Base-by-base conservation (phyloP, 2,329 filamentous ascomycete species). In the Cadophora luteo-olivacea region DNA sequence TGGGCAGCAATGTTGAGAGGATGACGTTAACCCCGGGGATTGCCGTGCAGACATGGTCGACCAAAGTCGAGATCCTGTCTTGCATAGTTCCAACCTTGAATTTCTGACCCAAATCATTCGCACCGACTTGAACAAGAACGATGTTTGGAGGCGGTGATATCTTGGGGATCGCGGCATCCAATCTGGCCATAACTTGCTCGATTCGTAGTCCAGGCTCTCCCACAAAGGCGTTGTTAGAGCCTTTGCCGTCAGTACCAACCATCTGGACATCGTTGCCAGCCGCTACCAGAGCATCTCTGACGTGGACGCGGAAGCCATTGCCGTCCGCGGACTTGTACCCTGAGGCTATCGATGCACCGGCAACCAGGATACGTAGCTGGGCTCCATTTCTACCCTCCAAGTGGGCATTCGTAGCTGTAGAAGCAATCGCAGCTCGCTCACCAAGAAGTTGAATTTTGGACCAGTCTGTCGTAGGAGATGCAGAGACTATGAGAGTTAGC, bases 231-330 rank as follows among this genome's bases (percentile, higher is more conserved):
- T 65, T 65, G 22, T 65, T 65, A 11, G 51, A 38, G 8, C 63
- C 63, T 4, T n/a, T 19, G 22, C 22, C 11, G 12, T 33, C 51
- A 16, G 63, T 57, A 12, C 63, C 63, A n/a, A 65, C 36, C 63
- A 65, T 65, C 16, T 55, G 11, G 11, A 65, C 63, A 8, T 57
- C 36, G 19, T 57, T 48, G 1, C 51, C 51, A 8, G 33, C 36
- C 0, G 36, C 51, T 33, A 57, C 16, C 8, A 65, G 51, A 58
- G 24, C 38, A 24, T 41, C 29, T 14, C 41, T n/a, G 16, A 65
- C 16, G 19, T 52, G 51, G 19, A 45, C 12, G 38, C 63, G 63
- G n/a, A 65, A 65, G 24, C 63, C 63, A 58, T 65, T 65, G n/a
- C 63, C 52, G 29, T 65, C 63, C 16, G 63, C 12, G 19, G 63